Percentiles rank a stretch among this genome's conserved stretches.
Conservation (phyloP, 2,329 filamentous ascomycete species). For the Beauveria sp. region DNA sequence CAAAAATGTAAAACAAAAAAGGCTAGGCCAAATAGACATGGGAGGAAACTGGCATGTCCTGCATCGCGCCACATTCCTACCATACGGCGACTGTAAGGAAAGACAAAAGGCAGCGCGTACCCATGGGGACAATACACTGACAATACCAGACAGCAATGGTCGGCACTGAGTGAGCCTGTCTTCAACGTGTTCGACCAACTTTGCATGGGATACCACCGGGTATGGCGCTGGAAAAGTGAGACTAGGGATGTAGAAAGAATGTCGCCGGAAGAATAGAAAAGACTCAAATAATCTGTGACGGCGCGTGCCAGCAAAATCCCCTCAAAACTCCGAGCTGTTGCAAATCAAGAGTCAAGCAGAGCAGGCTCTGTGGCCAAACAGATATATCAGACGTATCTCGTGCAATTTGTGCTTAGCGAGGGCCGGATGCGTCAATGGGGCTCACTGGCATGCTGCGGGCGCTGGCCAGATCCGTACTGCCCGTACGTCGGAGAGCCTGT, state of each 20-base stretch:
- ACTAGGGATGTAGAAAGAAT: neutral
- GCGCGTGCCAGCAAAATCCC: neutral
- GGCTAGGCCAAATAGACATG: constrained; percentile 1
- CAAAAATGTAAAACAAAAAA: neutral
- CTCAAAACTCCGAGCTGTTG: constrained; percentile 1
- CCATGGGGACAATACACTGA: neutral
- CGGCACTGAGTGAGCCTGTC: neutral
- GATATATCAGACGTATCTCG: neutral
- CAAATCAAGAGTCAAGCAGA: neutral
- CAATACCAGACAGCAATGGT: neutral
- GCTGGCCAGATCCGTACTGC: constrained; percentile 66
- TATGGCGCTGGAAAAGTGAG: neutral
- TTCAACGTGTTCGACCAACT: neutral
- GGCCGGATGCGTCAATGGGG: constrained; percentile 39
- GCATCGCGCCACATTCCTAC: neutral
- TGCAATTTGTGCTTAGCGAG: constrained; percentile 18
- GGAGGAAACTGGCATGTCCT: constrained; percentile 3
- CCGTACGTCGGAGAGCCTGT: constrained; percentile 78
- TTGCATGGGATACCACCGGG: neutral
- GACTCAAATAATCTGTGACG: neutral
- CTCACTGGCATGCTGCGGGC: constrained; percentile 50
- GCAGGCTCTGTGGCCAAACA: neutral
- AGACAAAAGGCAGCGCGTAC: neutral
- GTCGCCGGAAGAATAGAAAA: neutral
- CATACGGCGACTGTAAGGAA: neutral